Base-by-base conservation (phyloP, 768 basidiomycete species). In the Phylloporus arenicola region DNA sequence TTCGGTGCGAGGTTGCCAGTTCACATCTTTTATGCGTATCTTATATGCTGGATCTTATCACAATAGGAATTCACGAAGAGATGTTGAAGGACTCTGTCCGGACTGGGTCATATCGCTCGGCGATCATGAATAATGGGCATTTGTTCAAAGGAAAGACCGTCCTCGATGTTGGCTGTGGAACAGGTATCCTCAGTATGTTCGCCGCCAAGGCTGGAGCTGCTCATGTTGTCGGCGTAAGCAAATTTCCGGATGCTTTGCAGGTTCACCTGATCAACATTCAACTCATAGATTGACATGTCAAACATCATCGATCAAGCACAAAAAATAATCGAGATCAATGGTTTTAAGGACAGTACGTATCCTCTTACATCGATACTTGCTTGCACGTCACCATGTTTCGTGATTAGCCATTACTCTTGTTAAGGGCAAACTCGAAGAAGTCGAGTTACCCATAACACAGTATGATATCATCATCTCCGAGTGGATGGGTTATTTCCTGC, bases 401-500 rank as follows among this genome's bases (percentile, higher is more conserved):
- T 29, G 48, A 37, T 55, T 49, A 96, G 92, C 79, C 58, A 96
- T 97, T 70, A 93, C 90, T 35, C 84, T 98, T 50, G 85, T 98
- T 58, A 97, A 98, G 72, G 94, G 95, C 51, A 99, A 99, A 72
- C 86, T 99, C 53, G 95, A 99, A 68, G 95, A 99, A 41, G 74
- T 83, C 44, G 82, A 84, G 52, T 79, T 98, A 38, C 95, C 95
- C 13, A 82, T 95, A 63, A 73, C 88, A 55, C 75, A 94, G 68
- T 97, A 92, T 66, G 96, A 99, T 68, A 97, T 99, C 72, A 96
- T 99, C 73, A 90, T 99, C 65, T 96, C 93, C 54, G 96, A 99
- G 69, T 99, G 95, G 96, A 99, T 99, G 96, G 96, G 96, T 38
- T 99, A 99, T 73, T 97, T 98, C 80, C 76, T 98, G 44, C 82